Base-by-base conservation (phyloP, 345 rosid genomes). In the Nasturtium officinale region DNA sequence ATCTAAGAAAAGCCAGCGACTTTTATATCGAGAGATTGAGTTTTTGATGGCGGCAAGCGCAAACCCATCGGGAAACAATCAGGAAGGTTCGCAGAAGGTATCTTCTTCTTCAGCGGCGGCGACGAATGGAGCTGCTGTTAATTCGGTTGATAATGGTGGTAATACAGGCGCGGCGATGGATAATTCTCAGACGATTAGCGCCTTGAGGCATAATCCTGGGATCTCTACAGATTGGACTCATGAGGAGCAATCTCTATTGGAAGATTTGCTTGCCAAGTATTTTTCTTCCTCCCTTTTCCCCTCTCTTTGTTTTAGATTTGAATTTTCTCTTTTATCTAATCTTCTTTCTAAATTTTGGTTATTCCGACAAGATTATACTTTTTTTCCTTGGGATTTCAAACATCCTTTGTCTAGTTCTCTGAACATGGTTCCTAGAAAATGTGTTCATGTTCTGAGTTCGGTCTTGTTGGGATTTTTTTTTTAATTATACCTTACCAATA, bases 201-300 rank as follows among this genome's bases (percentile, higher is more conserved):
- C 86, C 13, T 76, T 88, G 80, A 79, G 79, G 77, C 97, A 90
- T 83, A 77, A 83, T 64, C 80, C 95, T 15, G 92, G 90, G 72
- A 83, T 90, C 73, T 82, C 87, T 60, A 53, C 57, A 7, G 87
- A 88, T 53, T 90, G 95, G 95, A 85, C 78, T 56, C 45, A 81
- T 30, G 95, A 90, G 2, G 97, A 90, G 50, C 92, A 88, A 79
- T 85, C 86, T 9, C 53, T 82, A 30, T 82, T 88, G 42, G 97
- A 90, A 32, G 92, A 90, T 72, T 87, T 89, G 70, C 87, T 89
- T 16, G 4, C 75, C 58, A 87, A 87, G 97, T 89, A 74, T 62
- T 20, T 1, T 57, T 29, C 15, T 56, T 10, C 0, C 61, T 71
- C 35, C 59, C 11, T 26, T 25, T 6, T 15, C 0, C 23, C 6